Evolutionary conservation across 2,329 filamentous ascomycete species (phyloP).

Genomic region (Blastomyces percursus): DNA sequence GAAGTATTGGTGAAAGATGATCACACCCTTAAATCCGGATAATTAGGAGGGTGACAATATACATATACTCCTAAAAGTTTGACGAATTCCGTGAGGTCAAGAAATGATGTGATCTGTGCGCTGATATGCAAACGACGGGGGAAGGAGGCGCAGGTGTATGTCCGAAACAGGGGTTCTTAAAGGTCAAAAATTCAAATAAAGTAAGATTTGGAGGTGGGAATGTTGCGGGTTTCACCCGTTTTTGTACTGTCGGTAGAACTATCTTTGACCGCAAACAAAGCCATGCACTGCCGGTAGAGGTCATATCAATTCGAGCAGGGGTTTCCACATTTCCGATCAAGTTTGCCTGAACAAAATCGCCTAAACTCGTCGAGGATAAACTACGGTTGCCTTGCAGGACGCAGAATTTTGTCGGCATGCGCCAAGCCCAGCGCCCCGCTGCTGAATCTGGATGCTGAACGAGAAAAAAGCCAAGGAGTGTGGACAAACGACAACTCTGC

Average conservation of each 20-base stretch:
- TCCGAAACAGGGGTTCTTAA: neutral
- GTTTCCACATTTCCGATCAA: neutral
- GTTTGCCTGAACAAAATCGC: neutral
- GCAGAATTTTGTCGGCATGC: neutral
- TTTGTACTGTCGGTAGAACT: slow-evolving; percentile 7
- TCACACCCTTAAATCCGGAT: slow-evolving; percentile 3
- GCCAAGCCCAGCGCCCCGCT: slow-evolving; percentile 3
- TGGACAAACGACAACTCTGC: neutral
- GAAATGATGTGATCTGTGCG: neutral
- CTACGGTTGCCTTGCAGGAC: slow-evolving; percentile 3
- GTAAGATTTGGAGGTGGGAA: slow-evolving; percentile 2
- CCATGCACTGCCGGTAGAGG: neutral
- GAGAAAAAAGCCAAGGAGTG: neutral
- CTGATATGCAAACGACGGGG: neutral
- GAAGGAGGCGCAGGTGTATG: neutral
- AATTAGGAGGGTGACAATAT: neutral
- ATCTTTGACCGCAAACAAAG: neutral
- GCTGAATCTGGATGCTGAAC: neutral
- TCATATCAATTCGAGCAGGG: slow-evolving; percentile 1
- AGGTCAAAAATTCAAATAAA: slow-evolving; percentile 5
- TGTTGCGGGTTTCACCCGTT: neutral
- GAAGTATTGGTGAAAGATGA: neutral
- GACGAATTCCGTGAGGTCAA: neutral
- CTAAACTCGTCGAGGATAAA: neutral
- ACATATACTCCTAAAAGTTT: neutral